Evolutionary conservation across 495 filamentous ascomycete genomes (phyloP), one percentile per base, ranked within the genome.

Genomic region (Parachaetomium inaequale): DNA sequence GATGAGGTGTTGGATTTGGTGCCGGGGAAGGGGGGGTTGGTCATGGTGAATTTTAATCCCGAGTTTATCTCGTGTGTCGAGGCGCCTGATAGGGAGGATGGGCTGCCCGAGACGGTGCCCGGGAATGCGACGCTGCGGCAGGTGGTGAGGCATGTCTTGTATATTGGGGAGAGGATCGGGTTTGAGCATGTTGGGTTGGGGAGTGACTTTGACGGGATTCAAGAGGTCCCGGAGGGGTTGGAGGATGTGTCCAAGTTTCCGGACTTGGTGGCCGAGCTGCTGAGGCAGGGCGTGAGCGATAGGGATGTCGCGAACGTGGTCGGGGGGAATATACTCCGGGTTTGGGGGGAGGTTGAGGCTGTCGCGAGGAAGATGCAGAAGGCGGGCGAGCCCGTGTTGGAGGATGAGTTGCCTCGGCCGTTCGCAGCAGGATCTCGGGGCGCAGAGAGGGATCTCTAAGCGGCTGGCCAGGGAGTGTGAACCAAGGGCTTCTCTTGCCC

Each of bases 181-280:
- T 92, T 81, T 65, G 86, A 88, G 14, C 80, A 92, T 72, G 89
- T 92, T 19, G 89, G 89, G 0, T 65, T 92, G 31, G 89, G 89
- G 0, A 85, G 83, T 17, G 89, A 93, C 72, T 92, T 87, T 66
- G 89, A 91, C 63, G 89, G 89, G 26, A 87, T 87, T 45, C 61
- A 62, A 2, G 71, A 55, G 1, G 82, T 81, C 1, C 88, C 88
- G 1, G 67, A 72, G 62, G 88, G 88, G 0, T 63, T 91, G 63
- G 85, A 85, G 23, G 92, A 96, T 74, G 92, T 97, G 29, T 86
- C 85, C 53, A 91, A 88, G 70, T 96, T 86, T 71, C 93, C 94
- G 2, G 84, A 85, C 50, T 73, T 98, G 57, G 84, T 97, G 7
- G 86, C 82, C 7, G 89, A 92, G 73, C 70, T 93, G 55, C 73